These are phyloP conservation scores for Candida oleophila DNA, from an alignment of 805 yeast genomes.

Conservation along the genomic window DNA sequence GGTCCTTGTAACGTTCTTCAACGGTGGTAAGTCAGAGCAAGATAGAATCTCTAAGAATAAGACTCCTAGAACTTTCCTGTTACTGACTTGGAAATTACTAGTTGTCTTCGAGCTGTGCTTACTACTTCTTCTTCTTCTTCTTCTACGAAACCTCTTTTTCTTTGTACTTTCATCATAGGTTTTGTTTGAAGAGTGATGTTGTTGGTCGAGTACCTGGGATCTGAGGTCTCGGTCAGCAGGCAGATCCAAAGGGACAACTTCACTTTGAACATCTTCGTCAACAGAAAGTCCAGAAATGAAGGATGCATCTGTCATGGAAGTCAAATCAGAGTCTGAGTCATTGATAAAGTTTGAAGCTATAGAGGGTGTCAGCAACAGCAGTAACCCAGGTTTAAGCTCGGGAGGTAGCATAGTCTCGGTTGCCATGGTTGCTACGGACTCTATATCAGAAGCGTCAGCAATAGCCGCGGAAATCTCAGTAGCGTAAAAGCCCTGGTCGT, in stretches of 20 bases:
- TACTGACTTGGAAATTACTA: constrained; percentile 35
- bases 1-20: constrained; percentile 64
- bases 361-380: not conserved
- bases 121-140: not conserved
- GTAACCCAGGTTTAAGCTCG: not conserved
- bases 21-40: constrained; percentile 77
- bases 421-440: constrained; percentile 14
- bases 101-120: not conserved
- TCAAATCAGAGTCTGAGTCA: not conserved
- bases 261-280: not conserved
- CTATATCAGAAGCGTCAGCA: constrained; percentile 31
- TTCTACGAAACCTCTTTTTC: not conserved
- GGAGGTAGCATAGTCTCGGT: not conserved
- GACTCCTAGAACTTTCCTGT: constrained; percentile 58
- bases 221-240: not conserved
- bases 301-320: not conserved
- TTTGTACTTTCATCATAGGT: not conserved
- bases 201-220: not conserved
- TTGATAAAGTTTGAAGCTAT: too few relatives aligned
- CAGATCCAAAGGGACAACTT: not conserved
- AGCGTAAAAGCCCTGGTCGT: constrained; percentile 42
- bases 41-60: constrained; percentile 72
- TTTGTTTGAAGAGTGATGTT: not conserved
- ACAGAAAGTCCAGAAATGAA: not conserved
- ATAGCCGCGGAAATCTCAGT: constrained; percentile 19